Conservation (phyloP, 2,329 filamentous ascomycete genomes). For the Beauveria scarabaeidicola region DNA sequence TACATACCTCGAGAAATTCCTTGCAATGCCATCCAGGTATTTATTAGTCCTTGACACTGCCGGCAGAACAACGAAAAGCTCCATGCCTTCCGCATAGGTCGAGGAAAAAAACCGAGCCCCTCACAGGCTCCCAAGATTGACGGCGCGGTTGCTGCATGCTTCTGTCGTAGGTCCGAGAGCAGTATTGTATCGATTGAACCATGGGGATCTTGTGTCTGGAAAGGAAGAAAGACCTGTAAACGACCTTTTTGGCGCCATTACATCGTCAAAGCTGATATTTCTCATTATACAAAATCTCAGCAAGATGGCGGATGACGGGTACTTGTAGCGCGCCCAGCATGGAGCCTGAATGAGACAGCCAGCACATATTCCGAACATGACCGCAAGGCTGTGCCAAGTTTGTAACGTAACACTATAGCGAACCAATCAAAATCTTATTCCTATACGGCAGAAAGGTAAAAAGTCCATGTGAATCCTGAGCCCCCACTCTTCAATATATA, state of each 20-base stretch:
- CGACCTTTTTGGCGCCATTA: not conserved
- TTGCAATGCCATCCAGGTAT: not conserved
- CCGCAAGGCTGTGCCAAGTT: too few species aligned
- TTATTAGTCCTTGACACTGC: not conserved
- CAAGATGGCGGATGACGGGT: too few species aligned
- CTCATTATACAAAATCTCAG: too few species aligned
- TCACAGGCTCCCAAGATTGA: not conserved
- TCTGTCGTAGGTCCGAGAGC: not conserved
- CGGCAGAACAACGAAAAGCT: not conserved
- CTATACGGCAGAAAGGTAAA: too few species aligned
- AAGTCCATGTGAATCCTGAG: too few species aligned
- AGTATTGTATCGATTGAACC: not conserved
- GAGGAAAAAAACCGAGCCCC: not conserved
- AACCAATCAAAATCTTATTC: too few species aligned
- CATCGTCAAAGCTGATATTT: too few species aligned
- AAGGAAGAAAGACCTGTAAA: not conserved
- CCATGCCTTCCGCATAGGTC: not conserved
- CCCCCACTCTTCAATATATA: too few species aligned
- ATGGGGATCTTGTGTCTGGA: not conserved
- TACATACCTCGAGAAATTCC: not conserved
- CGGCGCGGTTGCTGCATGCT: not conserved
- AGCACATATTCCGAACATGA: too few species aligned
- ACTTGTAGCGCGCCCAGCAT: too few species aligned
- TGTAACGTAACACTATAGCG: too few species aligned
- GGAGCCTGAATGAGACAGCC: too few species aligned